These are phyloP conservation scores for Meyerozyma athensensis DNA, from an alignment of 1,139 yeast genomes.

Conservation along the genomic window DNA sequence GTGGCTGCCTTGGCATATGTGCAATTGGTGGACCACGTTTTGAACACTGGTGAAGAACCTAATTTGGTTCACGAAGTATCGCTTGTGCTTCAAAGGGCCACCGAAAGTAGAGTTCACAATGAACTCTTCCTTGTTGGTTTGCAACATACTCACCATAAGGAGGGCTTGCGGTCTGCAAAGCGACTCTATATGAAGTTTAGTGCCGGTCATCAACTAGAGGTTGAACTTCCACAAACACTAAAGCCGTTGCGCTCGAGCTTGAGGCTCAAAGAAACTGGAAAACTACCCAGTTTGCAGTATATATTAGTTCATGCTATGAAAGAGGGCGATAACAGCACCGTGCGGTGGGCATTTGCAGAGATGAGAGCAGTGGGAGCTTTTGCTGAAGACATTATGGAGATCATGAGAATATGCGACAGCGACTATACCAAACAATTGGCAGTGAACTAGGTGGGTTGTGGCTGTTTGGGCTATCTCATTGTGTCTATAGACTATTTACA, in stretches of 20 bases:
- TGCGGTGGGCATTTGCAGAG: slow-evolving; percentile 32
- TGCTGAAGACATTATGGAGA: slow-evolving; percentile 18
- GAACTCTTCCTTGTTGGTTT: background rate
- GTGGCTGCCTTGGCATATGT: background rate
- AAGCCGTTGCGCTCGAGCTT: background rate
- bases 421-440: slow-evolving; percentile 7
- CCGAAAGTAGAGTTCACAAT: background rate
- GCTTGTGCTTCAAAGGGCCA: background rate
- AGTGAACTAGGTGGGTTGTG: slow-evolving; percentile 8
- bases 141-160: background rate
- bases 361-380: slow-evolving; percentile 28
- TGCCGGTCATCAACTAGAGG: background rate
- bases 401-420: slow-evolving; percentile 6
- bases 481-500: background rate
- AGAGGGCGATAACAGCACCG: slow-evolving; percentile 19
- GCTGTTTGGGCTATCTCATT: no score
- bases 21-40: background rate
- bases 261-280: background rate
- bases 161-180: background rate
- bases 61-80: background rate
- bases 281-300: background rate
- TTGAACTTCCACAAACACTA: background rate
- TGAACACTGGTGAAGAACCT: background rate
- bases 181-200: background rate
- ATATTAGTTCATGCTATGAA: slow-evolving; percentile 5